Evolutionary conservation across 306 rosid species (phyloP).

Genomic region (Heteromeles arbutifolia): DNA sequence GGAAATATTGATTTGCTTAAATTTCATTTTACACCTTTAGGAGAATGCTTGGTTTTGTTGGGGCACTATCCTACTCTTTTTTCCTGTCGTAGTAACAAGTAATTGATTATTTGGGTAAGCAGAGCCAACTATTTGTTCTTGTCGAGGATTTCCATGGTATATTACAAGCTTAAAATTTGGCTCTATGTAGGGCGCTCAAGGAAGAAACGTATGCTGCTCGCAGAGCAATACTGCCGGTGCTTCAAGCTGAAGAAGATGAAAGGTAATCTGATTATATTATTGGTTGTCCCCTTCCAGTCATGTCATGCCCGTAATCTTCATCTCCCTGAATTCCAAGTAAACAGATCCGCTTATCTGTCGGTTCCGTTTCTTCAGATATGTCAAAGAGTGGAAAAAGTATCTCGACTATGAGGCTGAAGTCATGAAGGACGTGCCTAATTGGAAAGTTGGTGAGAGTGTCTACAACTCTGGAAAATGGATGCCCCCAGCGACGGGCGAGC

Average conservation of each 20-base stretch:
- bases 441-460: constrained; percentile 96
- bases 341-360: not conserved
- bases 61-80: not conserved
- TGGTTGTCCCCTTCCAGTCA: not conserved
- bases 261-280: constrained; percentile 41
- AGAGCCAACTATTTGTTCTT: not conserved
- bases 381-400: constrained; percentile 91
- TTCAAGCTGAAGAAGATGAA: constrained; percentile 99
- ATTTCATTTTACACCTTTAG: not conserved
- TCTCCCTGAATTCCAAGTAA: not conserved
- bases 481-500: constrained; percentile 90
- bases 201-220: constrained; percentile 96
- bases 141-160: constrained; percentile 2
- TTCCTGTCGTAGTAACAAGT: not conserved
- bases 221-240: constrained; percentile 76
- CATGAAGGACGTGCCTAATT: constrained; percentile 98
- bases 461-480: constrained; percentile 94
- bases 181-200: constrained; percentile 62
- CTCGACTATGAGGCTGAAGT: constrained; percentile 94
- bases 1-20: not conserved
- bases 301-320: not conserved
- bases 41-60: not conserved
- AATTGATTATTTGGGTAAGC: not conserved
- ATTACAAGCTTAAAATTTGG: not conserved
- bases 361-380: constrained; percentile 52